A percentile compares a stretch with the other conserved stretches of the same genome.
Evolutionary conservation across 306 rosid genomes (phyloP).

Genomic region (Vigna nakashimae): DNA sequence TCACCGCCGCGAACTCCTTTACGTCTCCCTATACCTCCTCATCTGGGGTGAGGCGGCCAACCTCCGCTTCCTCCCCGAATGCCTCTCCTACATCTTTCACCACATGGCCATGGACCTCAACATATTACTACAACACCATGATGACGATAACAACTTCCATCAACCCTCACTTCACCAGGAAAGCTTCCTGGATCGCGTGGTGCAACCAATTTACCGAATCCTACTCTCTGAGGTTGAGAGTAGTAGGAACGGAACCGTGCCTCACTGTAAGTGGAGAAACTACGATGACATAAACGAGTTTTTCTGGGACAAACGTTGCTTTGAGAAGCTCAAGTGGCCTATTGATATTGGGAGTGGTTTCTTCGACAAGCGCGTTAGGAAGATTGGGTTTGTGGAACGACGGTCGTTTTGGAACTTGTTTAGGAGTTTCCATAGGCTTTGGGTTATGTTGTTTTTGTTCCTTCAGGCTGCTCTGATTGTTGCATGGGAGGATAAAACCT

Average conservation of each 20-base stretch:
- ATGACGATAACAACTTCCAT: neutral
- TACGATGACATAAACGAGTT: slow-evolving; percentile 90
- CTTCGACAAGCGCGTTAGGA: slow-evolving; percentile 59
- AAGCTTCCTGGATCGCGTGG: slow-evolving; percentile 61
- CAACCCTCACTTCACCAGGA: slow-evolving; percentile 40
- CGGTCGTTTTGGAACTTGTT: slow-evolving; percentile 90
- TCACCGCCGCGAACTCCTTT: slow-evolving; percentile 82
- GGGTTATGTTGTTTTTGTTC: slow-evolving; percentile 82
- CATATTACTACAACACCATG: neutral
- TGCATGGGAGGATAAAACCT: slow-evolving; percentile 61
- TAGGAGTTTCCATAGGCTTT: slow-evolving; percentile 80
- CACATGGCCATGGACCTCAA: slow-evolving; percentile 84
- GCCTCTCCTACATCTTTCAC: slow-evolving; percentile 79
- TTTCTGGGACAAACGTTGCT: slow-evolving; percentile 79
- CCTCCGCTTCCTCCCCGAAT: slow-evolving; percentile 83
- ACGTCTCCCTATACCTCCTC: slow-evolving; percentile 74
- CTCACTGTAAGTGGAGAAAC: slow-evolving; percentile 80
- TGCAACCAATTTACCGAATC: slow-evolving; percentile 73
- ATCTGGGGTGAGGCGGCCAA: slow-evolving; percentile 97
- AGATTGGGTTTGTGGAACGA: slow-evolving; percentile 87
- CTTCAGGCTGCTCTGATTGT: slow-evolving; percentile 79
- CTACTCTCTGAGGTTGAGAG: slow-evolving; percentile 70
- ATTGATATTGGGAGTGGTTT: slow-evolving; percentile 65
- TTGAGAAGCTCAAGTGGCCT: slow-evolving; percentile 83
- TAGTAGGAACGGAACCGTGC: slow-evolving; percentile 74